phyloP scores from a whole-genome alignment of 2,329 filamentous ascomycete species.

The Dendryphion nanum region DNA sequence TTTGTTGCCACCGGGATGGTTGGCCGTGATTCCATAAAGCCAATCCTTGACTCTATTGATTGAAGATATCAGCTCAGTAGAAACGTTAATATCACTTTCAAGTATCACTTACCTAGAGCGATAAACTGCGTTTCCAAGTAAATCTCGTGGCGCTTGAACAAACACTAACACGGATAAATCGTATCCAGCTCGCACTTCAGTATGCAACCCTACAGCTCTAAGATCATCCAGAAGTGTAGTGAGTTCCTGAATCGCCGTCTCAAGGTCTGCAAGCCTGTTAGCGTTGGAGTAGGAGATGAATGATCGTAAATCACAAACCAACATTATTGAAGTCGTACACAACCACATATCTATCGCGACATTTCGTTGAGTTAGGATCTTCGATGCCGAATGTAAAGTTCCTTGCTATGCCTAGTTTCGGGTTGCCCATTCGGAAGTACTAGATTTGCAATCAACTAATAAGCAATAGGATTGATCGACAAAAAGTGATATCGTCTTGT shows the following conservation, averaged over 20 bases:
- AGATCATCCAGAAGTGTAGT: constrained; percentile 22
- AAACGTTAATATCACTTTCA: no score
- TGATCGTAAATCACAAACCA: constrained; percentile 16
- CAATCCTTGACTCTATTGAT: constrained; percentile 79
- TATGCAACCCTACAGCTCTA: constrained; percentile 27
- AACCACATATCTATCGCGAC: constrained; percentile 34
- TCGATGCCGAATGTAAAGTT: not conserved
- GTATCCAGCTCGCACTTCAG: constrained; percentile 30
- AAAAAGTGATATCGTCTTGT: no score
- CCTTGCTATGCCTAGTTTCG: not conserved
- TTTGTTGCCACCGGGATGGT: constrained; percentile 53
- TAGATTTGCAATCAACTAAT: no score
- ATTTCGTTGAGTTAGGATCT: constrained; percentile 2
- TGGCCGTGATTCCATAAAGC: constrained; percentile 71
- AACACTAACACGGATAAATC: constrained; percentile 30
- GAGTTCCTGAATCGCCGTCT: constrained; percentile 17
- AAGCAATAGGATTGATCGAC: no score
- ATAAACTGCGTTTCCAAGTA: constrained; percentile 31
- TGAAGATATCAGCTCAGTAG: not conserved
- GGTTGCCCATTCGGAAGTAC: not conserved
- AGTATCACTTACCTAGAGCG: constrained; percentile 31
- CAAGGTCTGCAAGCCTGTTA: constrained; percentile 5
- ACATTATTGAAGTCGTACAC: constrained; percentile 27
- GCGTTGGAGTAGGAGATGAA: constrained; percentile 1
- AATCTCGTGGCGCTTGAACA: constrained; percentile 26